Percentiles rank a stretch among this genome's conserved stretches.
phyloP scores from a whole-genome alignment of 1,284 basidiomycete genomes.

The Trichosporon faecale region DNA sequence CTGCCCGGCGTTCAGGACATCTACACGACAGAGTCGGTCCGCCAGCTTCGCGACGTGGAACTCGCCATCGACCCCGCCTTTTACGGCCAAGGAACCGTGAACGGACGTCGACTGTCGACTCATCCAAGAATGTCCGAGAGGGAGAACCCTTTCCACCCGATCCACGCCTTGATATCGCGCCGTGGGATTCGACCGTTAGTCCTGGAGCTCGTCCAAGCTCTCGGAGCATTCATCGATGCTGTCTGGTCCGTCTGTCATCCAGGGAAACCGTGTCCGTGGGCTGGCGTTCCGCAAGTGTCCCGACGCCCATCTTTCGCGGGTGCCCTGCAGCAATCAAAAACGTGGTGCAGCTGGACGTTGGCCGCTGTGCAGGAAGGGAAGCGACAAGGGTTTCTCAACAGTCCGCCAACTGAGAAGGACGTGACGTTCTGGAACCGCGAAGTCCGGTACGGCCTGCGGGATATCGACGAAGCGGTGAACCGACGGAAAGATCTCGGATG shows the following conservation, averaged over 20 bases:
- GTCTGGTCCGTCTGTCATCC: conserved; percentile 39
- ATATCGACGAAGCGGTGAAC: conserved; percentile 47
- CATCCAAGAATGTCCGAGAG: conserved; percentile 35
- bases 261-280: conserved; percentile 22
- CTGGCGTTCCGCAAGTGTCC: conserved; percentile 11
- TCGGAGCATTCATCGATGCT: conserved; percentile 45
- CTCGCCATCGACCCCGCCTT: conserved; percentile 42
- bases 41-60: conserved; percentile 43
- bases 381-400: conserved; percentile 28
- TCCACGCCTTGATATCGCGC: conserved; percentile 35
- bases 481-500: conserved; percentile 42
- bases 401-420: conserved; percentile 29
- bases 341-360: conserved; percentile 40
- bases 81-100: conserved; percentile 17
- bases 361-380: conserved; percentile 44
- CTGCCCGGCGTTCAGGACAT: conserved; percentile 26
- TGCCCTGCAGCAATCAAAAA: neutral
- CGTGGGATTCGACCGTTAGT: conserved; percentile 45
- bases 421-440: conserved; percentile 42
- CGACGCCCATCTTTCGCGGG: neutral
- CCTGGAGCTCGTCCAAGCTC: conserved; percentile 43
- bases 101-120: conserved; percentile 30
- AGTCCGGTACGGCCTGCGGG: conserved; percentile 36
- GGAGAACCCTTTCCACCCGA: conserved; percentile 42
- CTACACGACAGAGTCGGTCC: conserved; percentile 42